Conservation (phyloP, 805 yeast genomes). For the Candida manassasensis region DNA sequence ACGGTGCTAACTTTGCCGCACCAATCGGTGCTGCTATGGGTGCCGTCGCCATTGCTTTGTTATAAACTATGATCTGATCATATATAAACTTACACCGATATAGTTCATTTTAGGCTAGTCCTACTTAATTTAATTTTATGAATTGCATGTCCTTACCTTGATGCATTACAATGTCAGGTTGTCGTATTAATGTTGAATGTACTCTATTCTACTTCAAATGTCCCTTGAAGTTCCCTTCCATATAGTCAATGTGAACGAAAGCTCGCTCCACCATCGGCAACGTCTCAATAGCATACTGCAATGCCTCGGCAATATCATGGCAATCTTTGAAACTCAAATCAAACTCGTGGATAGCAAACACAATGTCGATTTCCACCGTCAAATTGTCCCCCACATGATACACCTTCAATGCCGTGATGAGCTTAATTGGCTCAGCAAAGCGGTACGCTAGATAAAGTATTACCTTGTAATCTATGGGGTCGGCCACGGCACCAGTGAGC, state of each 20-base stretch:
- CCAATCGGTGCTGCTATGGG: slow-evolving; percentile 15
- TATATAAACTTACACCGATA: not conserved
- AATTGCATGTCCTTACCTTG: slow-evolving; percentile 2
- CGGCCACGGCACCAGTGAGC: slow-evolving; percentile 70
- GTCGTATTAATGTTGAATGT: not conserved
- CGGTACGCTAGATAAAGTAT: slow-evolving; percentile 63
- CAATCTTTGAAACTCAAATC: slow-evolving; percentile 55
- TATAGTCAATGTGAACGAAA: slow-evolving; percentile 73
- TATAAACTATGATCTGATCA: slow-evolving; percentile 7
- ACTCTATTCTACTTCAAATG: slow-evolving; percentile 23
- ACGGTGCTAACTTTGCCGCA: slow-evolving; percentile 12
- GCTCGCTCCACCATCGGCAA: slow-evolving; percentile 76
- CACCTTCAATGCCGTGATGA: slow-evolving; percentile 61
- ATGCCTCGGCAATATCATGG: slow-evolving; percentile 77
- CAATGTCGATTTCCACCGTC: slow-evolving; percentile 72
- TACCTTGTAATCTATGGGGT: slow-evolving; percentile 56
- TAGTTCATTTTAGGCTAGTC: slow-evolving; percentile 4
- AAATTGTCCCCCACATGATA: slow-evolving; percentile 77
- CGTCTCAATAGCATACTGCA: slow-evolving; percentile 76
- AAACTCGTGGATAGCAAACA: slow-evolving; percentile 42
- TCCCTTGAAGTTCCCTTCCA: slow-evolving; percentile 41
- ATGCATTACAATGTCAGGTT: not conserved
- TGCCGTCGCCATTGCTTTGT: slow-evolving; percentile 15
- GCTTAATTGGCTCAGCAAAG: slow-evolving; percentile 62
- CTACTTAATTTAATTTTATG: slow-evolving; percentile 4